phyloP scores from a whole-genome alignment of 257 asterid genomes.

The Nicotiana paniculata region DNA sequence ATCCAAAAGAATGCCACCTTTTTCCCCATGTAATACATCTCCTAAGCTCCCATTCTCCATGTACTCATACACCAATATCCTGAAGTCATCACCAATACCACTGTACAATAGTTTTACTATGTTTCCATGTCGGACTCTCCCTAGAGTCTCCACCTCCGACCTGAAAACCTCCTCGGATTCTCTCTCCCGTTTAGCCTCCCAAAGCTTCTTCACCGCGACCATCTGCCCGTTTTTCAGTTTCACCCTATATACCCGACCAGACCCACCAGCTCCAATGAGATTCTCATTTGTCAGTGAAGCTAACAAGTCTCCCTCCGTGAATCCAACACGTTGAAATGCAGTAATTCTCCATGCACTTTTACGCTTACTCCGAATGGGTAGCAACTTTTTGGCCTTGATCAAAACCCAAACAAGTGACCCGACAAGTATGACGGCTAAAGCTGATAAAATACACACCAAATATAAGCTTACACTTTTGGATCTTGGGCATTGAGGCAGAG shows the following conservation, averaged over 20 bases:
- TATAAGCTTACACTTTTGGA: slow-evolving; percentile 35
- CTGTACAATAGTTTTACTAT: slow-evolving; percentile 71
- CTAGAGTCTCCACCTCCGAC: slow-evolving; percentile 54
- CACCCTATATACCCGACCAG: slow-evolving; percentile 70
- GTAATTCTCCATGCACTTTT: slow-evolving; percentile 55
- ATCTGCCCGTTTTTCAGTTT: slow-evolving; percentile 47
- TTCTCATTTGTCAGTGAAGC: slow-evolving; percentile 48
- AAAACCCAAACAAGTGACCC: slow-evolving; percentile 45
- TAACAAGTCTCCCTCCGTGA: slow-evolving; percentile 51
- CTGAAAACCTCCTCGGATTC: slow-evolving; percentile 44
- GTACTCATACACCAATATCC: slow-evolving; percentile 63
- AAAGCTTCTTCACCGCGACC: slow-evolving; percentile 79
- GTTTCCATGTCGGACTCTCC: slow-evolving; percentile 57
- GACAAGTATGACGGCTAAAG: slow-evolving; percentile 37
- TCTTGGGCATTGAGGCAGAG: slow-evolving; percentile 47
- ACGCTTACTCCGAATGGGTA: slow-evolving; percentile 17
- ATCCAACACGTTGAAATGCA: slow-evolving; percentile 45
- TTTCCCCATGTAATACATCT: slow-evolving; percentile 60
- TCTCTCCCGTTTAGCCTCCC: slow-evolving; percentile 42
- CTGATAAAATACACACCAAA: slow-evolving; percentile 43
- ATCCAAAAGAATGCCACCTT: slow-evolving; percentile 51
- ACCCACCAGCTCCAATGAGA: slow-evolving; percentile 70
- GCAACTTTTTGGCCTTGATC: slow-evolving; percentile 41
- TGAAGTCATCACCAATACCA: slow-evolving; percentile 48
- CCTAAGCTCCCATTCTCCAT: slow-evolving; percentile 75